Percentiles rank a stretch among this genome's conserved stretches.
These are phyloP conservation scores for Viridothelium virens DNA, from an alignment of 495 filamentous ascomycete genomes.

Conservation along the genomic window DNA sequence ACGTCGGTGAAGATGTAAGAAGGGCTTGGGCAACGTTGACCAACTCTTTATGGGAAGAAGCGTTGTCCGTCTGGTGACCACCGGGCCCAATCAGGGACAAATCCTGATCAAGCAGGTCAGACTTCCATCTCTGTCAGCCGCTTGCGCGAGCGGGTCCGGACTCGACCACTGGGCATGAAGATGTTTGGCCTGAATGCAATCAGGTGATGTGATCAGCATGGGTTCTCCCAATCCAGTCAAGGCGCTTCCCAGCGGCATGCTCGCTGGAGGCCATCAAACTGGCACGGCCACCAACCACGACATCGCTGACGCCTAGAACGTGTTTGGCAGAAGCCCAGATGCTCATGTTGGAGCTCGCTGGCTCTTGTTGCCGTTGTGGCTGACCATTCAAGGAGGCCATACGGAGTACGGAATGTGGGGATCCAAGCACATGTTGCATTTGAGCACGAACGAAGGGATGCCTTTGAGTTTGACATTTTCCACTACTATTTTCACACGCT, in stretches of 20 bases:
- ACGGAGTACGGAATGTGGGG: too few species aligned
- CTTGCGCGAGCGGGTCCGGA: neutral
- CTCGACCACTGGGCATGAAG: neutral
- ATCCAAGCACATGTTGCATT: too few species aligned
- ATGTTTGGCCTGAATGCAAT: neutral
- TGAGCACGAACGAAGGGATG: too few species aligned
- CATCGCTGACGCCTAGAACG: neutral
- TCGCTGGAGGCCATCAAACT: neutral
- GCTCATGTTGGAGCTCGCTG: too few species aligned
- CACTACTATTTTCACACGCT: too few species aligned
- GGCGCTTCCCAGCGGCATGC: neutral
- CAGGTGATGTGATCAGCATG: neutral
- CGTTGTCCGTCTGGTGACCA: neutral
- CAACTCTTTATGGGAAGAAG: neutral
- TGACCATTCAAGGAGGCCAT: too few species aligned
- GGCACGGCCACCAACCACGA: neutral
- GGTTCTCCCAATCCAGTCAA: neutral
- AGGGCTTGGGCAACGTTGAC: neutral
- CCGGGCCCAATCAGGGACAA: neutral
- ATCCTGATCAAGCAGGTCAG: neutral
- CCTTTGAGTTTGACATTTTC: too few species aligned
- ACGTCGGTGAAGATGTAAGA: neutral
- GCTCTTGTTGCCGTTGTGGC: too few species aligned
- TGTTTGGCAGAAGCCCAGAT: too few species aligned
- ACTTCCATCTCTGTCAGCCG: neutral